A percentile compares a stretch with the other conserved stretches of the same genome.
Evolutionary conservation across 129 eudicot species (phyloP).

Genomic region (Solidago caesia): DNA sequence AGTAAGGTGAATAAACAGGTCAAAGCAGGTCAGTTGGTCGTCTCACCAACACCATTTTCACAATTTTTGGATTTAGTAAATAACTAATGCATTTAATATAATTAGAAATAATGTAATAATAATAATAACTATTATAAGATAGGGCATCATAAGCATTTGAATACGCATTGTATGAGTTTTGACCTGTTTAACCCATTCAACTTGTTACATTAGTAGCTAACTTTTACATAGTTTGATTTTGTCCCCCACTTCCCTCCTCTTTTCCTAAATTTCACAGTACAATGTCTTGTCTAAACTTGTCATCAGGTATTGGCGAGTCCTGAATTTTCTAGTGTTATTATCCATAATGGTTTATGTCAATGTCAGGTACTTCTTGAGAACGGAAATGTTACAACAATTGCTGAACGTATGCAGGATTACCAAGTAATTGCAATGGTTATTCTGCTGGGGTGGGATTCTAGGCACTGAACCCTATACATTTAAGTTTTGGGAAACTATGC

Average conservation of each 20-base stretch:
- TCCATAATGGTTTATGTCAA: slow-evolving; percentile 9
- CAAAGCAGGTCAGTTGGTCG: background rate
- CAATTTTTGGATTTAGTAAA: too few species aligned
- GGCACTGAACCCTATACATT: background rate
- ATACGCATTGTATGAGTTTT: background rate
- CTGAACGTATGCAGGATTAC: slow-evolving; percentile 76
- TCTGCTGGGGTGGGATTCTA: slow-evolving; percentile 62
- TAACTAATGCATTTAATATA: background rate
- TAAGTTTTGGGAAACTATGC: slow-evolving; percentile 2
- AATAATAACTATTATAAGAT: background rate
- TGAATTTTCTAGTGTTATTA: background rate
- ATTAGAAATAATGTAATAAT: background rate
- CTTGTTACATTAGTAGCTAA: too few species aligned
- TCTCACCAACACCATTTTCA: background rate
- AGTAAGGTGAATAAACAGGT: background rate
- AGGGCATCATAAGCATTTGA: background rate
- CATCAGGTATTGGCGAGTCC: background rate
- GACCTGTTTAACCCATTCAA: too few species aligned
- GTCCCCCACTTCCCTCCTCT: too few species aligned
- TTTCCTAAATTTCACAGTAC: background rate
- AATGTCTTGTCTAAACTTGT: background rate
- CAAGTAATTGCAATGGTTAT: slow-evolving; percentile 91
- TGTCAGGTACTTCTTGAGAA: slow-evolving; percentile 72
- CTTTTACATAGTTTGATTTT: too few species aligned
- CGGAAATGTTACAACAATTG: slow-evolving; percentile 40